Conservation (phyloP, 805 yeast genomes). For the Kodamaea fukazawae region DNA sequence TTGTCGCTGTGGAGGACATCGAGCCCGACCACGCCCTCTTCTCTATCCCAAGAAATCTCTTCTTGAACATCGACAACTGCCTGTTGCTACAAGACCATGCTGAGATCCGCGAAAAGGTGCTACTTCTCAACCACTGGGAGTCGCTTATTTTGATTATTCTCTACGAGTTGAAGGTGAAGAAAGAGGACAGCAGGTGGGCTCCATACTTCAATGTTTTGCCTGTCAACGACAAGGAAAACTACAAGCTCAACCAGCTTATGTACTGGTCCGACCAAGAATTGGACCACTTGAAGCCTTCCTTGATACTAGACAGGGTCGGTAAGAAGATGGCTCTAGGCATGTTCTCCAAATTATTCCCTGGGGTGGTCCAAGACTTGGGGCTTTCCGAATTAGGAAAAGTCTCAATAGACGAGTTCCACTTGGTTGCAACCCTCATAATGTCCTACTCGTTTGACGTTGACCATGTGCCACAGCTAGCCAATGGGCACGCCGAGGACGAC, state of each 20-base stretch:
- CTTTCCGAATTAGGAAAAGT: slow-evolving; percentile 24
- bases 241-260: slow-evolving; percentile 63
- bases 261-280: slow-evolving; percentile 74
- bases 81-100: slow-evolving; percentile 35
- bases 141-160: slow-evolving; percentile 65
- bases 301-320: slow-evolving; percentile 69
- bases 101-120: slow-evolving; percentile 33
- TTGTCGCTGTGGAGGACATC: slow-evolving; percentile 64
- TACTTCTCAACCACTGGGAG: slow-evolving; percentile 67
- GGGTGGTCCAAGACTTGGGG: slow-evolving; percentile 29
- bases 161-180: slow-evolving; percentile 51
- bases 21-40: slow-evolving; percentile 62
- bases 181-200: slow-evolving; percentile 56
- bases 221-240: slow-evolving; percentile 21
- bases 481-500: slow-evolving; percentile 21
- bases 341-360: slow-evolving; percentile 47
- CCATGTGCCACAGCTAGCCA: not conserved
- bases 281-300: slow-evolving; percentile 60
- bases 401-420: slow-evolving; percentile 59
- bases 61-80: slow-evolving; percentile 61
- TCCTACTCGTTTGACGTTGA: slow-evolving; percentile 85
- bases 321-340: slow-evolving; percentile 59
- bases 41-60: slow-evolving; percentile 57
- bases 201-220: slow-evolving; percentile 77
- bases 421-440: slow-evolving; percentile 78